phyloP scores from a whole-genome alignment of 768 basidiomycete species.

The Agrocybe praecox region DNA sequence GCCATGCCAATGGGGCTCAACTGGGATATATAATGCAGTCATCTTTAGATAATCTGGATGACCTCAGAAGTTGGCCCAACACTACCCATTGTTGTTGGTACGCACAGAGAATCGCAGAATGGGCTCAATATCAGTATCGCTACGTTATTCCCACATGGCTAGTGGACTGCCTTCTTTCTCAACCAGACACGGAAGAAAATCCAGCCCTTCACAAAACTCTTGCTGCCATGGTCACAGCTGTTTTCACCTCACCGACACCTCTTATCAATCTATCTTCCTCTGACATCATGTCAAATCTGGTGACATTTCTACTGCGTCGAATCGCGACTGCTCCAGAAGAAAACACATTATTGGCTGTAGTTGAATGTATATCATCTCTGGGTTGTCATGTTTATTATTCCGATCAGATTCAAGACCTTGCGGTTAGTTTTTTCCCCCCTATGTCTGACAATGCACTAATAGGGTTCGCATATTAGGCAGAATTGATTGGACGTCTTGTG shows the following conservation, averaged over 20 bases:
- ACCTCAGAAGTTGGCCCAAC: conserved; percentile 63
- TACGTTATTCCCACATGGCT: conserved; percentile 86
- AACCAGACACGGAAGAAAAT: conserved; percentile 52
- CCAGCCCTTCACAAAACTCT: conserved; percentile 61
- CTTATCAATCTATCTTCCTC: conserved; percentile 91
- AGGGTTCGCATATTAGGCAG: conserved; percentile 45
- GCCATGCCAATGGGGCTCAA: conserved; percentile 77
- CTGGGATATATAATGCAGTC: conserved; percentile 73
- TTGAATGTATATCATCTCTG: conserved; percentile 79
- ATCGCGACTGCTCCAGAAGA: conserved; percentile 65
- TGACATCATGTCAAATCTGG: conserved; percentile 81
- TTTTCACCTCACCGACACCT: conserved; percentile 82
- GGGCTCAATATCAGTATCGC: conserved; percentile 92
- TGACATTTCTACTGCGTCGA: conserved; percentile 73
- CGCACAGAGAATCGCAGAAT: conserved; percentile 74
- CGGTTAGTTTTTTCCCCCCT: conserved; percentile 38
- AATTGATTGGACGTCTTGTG: conserved; percentile 75
- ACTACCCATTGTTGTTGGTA: conserved; percentile 82
- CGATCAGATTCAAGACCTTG: conserved; percentile 93
- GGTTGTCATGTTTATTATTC: conserved; percentile 94
- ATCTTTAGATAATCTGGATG: conserved; percentile 68
- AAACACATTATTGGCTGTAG: conserved; percentile 62
- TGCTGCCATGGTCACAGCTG: conserved; percentile 77
- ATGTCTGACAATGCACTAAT: background rate
- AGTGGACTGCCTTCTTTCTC: conserved; percentile 73